Base-by-base conservation (phyloP, 2,329 filamentous ascomycete genomes). In the Aspergillus pseudonomiae region DNA sequence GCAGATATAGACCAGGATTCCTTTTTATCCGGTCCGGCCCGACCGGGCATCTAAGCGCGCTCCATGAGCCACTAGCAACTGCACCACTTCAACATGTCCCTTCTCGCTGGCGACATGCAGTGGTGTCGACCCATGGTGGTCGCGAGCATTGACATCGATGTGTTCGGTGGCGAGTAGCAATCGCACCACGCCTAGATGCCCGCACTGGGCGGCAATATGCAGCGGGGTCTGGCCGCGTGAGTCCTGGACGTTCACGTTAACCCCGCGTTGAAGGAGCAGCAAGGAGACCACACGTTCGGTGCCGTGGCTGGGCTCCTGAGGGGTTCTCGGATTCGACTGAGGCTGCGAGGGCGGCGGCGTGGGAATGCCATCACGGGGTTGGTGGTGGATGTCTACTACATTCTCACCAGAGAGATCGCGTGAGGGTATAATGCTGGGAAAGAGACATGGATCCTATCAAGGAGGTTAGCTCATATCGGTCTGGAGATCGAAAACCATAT, bases 131-230 rank as follows among this genome's bases (percentile, higher is more conserved):
- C 57, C 28, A 4, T 48, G 26, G 24, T 48, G 57, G 43, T 59
- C 34, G 41, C 41, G 57, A 7, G 43, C 43, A 59, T 59, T 50
- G 41, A 59, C 57, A 39, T 50, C 41, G 57, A 59, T 59, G 4
- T 45, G 57, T 30, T 48, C 39, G 24, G 30, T 34, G 16, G 41
- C 26, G 11, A 59, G 57, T 3, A 59, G 57, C 28, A 59, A 28
- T 6, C 48, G 41, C 43, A 59, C 43, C 19, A 59, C 48, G 30
- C 34, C 41, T n/a, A 36, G 28, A 14, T 59, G 41, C 36, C 57
- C 57, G 43, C 48, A 34, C 41, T 59, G 41, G 12, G 57, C 57
- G 30, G 57, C 57, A 36, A 30, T 48, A 30, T 59, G 57, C 14
- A 59, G 57, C n/a, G 57, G 41, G 12, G 41, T 59, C 6, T 36